Base-by-base conservation (phyloP, 2,329 filamentous ascomycete genomes). In the Epichloe uncinata region DNA sequence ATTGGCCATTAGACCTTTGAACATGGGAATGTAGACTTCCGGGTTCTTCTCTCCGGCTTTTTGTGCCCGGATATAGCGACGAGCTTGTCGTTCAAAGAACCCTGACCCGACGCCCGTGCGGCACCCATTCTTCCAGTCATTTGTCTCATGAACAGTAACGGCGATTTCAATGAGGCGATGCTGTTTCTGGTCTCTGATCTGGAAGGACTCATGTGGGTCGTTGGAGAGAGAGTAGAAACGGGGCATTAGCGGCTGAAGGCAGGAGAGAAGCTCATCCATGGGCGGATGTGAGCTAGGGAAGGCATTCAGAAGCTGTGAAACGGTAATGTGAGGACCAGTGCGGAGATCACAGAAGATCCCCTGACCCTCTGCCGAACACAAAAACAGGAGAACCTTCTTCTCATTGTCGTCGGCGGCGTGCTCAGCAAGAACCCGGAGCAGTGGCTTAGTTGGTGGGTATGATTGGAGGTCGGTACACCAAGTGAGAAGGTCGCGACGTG, bases 141-240 rank as follows among this genome's bases (percentile, higher is more conserved):
- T 72, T 3, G 82, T 81, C 66, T 96, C 88, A 65, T 97, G 93
- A 53, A 98, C 82, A 7, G 90, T 94, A 51, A 98, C 93, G n/a
- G 93, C 93, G 61, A 97, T 86, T 70, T 97, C 93, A 60, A 98
- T 83, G 52, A 97, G 71, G 33, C 90, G 85, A 55, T 86, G 85
- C 57, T 79, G 77, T 55, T 84, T 79, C 38, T 80, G 78, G 55
- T 85, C 84, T 54, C 81, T 78, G 20, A 82, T 77, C 54, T 78
- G 77, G 53, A 78, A 85, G 7, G 75, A 77, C 57, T 94, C 81
- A 55, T 93, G 87, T 0, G 93, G 93, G 61, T 98, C 93, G 65
- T 95, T 96, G 49, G 90, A 96, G 13, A 98, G 81, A 4, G 91
- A 97, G 72, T 98, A 98, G 73, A 98, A 98, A 53, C 93, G 86